These are phyloP conservation scores for Laetiporus sulphureus DNA, from an alignment of 1,284 basidiomycete genomes.

Conservation along the genomic window DNA sequence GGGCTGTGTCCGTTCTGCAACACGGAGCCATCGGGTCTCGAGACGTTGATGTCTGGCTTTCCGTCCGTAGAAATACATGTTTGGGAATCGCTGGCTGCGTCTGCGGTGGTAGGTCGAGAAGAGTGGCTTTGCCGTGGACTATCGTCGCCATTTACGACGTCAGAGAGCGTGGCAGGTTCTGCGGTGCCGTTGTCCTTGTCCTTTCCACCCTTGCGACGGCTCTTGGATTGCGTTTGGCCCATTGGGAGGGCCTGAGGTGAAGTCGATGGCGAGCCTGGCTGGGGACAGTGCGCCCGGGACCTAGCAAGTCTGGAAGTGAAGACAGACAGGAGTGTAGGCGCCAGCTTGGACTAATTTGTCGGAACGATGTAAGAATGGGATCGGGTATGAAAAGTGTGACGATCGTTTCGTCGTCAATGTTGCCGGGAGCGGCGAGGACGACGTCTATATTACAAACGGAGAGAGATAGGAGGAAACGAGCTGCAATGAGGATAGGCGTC, in stretches of 20 bases:
- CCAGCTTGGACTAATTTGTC: slow-evolving; percentile 48
- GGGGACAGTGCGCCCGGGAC: slow-evolving; percentile 65
- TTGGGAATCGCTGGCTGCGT: slow-evolving; percentile 15
- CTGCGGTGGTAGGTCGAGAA: slow-evolving; percentile 36
- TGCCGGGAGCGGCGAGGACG: slow-evolving; percentile 6
- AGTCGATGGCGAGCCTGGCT: slow-evolving; percentile 34
- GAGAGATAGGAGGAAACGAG: slow-evolving; percentile 8
- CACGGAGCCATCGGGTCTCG: slow-evolving; percentile 38
- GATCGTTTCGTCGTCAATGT: slow-evolving; percentile 4
- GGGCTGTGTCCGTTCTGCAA: slow-evolving; percentile 26
- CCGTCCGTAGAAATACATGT: slow-evolving; percentile 14
- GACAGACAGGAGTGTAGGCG: slow-evolving; percentile 71
- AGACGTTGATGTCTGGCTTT: slow-evolving; percentile 43
- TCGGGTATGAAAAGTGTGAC: slow-evolving; percentile 2
- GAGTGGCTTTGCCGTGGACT: slow-evolving; percentile 34
- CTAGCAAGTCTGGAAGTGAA: slow-evolving; percentile 63
- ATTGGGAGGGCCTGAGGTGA: slow-evolving; percentile 40
- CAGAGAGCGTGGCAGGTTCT: slow-evolving; percentile 23
- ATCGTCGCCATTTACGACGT: slow-evolving; percentile 31
- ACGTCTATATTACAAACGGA: slow-evolving; percentile 5
- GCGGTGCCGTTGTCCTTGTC: slow-evolving; percentile 50
- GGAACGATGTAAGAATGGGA: slow-evolving; percentile 10
- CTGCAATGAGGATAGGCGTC: slow-evolving; percentile 2
- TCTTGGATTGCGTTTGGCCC: slow-evolving; percentile 79
- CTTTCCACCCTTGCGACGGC: slow-evolving; percentile 59